Base-by-base conservation (phyloP, 2,329 filamentous ascomycete genomes). In the Penicillium sp. region DNA sequence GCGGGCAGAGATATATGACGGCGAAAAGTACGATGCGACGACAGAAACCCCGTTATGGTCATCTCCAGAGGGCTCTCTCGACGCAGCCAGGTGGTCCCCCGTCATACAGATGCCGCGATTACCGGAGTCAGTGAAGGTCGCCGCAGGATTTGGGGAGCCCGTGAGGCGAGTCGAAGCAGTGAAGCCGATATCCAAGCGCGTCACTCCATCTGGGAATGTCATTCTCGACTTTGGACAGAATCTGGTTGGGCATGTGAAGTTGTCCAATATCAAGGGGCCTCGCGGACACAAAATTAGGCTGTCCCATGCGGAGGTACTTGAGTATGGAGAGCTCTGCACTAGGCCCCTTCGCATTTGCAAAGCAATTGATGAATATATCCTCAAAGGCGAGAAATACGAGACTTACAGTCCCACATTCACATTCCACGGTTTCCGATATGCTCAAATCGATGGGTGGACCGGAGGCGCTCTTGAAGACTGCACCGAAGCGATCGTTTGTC, bases 151-250 rank as follows among this genome's bases (percentile, higher is more conserved):
- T 19, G 11, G 31, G 11, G 30, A 35, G 19, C 83, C 83, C 0
- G 78, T 85, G 0, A 74, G 80, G 13, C 67, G 71, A 3, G 72
- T 71, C 0, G 69, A 79, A 63, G 67, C 63, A 31, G 35, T 75
- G 35, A 68, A 66, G 21, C 70, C 76, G 1, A 56, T 62, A 5
- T 48, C 69, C 1, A 70, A 76, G 9, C 68, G 75, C 21, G 67
- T 48, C 2, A 76, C 78, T 0, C 73, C 75, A 0, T 78, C 78
- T 0, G 82, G 83, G 6, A 84, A 84, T 66, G 80, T 74, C 0
- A 73, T 86, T 1, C 63, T 87, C 30, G 84, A 88, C 63, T 87
- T 87, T 69, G 85, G 85, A 1, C 85, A 88, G 67, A 87, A 88
- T 65, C 73, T 87, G 0, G 85, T 86, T 0, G 86, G 85, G 1